Evolutionary conservation across 352 stramenopile genomes (phyloP), one percentile per base, ranked within the genome.

Genomic region (Globisporangium paroecandrum): DNA sequence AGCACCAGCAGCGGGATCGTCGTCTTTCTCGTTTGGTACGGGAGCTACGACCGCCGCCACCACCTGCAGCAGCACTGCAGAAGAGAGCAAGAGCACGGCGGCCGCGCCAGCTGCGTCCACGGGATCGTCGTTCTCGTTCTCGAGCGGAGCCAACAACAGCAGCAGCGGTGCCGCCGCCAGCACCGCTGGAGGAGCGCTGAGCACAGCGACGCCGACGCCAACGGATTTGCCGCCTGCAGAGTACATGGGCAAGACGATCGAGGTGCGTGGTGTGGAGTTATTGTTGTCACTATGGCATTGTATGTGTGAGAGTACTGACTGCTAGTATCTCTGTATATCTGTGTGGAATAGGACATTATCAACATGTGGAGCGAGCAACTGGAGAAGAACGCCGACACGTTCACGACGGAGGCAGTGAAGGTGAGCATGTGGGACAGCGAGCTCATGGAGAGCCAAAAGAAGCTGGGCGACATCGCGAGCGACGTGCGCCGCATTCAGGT

Each of bases 331-430:
- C 8, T 55, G 7, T 56, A 12, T 38, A 10, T 63, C 7, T 55
- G 3, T 71, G 38, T 65, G 89, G 80, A 85, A 95, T 65, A 90
- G 80, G 86, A 95, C 69, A 94, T 95, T 60, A 95, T 95, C 72
- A 95, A 95, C 69, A 86, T 92, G 75, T 95, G 88, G 88, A 94
- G 88, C 53, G 88, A 95, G 73, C 86, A 95, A 64, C 69, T 95
- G 1, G 88, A 95, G 65, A 81, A 82, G 18, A 93, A 95, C 41
- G 88, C 83, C 2, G 87, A 93, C 58, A 91, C 88, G 20, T 95
- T 95, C 70, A 95, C 88, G 2, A 95, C 81, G 6, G 88, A 95
- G 79, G 88, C 88, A 53, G 88, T 95, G 13, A 93, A 93, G 81
- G 87, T 95, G 68, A 94, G 86, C 68, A 79, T 88, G 58, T 95